Percentiles rank a stretch among this genome's conserved stretches.
phyloP scores from a whole-genome alignment of 495 filamentous ascomycete species.

The Aspergillus incahuasiensis region DNA sequence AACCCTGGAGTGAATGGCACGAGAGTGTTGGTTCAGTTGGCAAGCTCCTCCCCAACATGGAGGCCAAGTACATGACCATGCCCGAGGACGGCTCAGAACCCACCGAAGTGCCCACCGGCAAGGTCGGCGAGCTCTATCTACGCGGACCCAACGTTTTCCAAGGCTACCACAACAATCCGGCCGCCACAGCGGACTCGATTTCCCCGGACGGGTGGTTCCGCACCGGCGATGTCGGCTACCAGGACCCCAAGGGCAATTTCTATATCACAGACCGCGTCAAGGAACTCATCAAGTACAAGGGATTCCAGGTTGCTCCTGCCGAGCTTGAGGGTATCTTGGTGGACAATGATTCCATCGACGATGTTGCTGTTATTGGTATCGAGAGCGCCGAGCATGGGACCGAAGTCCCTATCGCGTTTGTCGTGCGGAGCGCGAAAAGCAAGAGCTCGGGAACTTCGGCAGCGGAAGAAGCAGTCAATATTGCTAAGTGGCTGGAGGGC shows the following conservation, averaged over 20 bases:
- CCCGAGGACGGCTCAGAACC: conserved; percentile 49
- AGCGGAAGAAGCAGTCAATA: conserved; percentile 55
- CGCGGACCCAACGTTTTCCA: conserved; percentile 63
- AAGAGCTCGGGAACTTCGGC: conserved; percentile 48
- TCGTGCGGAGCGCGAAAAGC: conserved; percentile 54
- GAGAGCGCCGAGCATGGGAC: conserved; percentile 63
- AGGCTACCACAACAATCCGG: conserved; percentile 68
- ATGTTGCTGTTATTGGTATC: conserved; percentile 83
- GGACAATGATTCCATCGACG: conserved; percentile 66
- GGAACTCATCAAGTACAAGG: conserved; percentile 87
- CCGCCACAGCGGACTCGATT: conserved; percentile 63
- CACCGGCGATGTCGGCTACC: conserved; percentile 62
- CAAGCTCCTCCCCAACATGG: conserved; percentile 72
- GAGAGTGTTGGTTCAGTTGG: conserved; percentile 76
- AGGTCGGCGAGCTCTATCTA: conserved; percentile 63
- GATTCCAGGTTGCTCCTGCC: conserved; percentile 83
- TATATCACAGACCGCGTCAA: conserved; percentile 83
- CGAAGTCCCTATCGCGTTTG: conserved; percentile 80
- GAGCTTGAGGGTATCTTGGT: conserved; percentile 80
- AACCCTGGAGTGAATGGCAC: conserved; percentile 75
- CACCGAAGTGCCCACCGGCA: conserved; percentile 52
- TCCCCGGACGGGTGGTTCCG: conserved; percentile 57
- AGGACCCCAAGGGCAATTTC: conserved; percentile 57
- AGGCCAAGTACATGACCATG: conserved; percentile 70
- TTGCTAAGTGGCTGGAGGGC: conserved; percentile 57